These are phyloP conservation scores for Chytriomyces sp. DNA, from an alignment of 192 early-diverging fungal species.

Conservation along the genomic window DNA sequence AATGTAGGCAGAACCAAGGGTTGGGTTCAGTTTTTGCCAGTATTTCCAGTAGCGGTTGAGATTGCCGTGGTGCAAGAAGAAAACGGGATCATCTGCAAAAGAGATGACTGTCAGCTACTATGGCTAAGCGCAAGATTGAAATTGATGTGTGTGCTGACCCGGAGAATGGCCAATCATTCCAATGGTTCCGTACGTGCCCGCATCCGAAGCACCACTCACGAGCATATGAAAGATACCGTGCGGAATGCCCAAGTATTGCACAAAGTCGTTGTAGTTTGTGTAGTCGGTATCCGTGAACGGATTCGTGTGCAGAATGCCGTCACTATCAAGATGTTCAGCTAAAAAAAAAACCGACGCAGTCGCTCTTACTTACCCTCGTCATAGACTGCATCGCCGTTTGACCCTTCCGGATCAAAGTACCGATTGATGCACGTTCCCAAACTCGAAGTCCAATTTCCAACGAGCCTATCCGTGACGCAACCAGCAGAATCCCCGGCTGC, in stretches of 20 bases:
- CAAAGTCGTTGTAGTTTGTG: constrained; percentile 34
- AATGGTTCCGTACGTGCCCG: constrained; percentile 11
- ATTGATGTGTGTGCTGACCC: neutral
- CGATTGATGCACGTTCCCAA: neutral
- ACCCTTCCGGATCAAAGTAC: neutral
- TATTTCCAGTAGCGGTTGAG: constrained; percentile 51
- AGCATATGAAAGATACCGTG: constrained; percentile 46
- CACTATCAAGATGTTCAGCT: neutral
- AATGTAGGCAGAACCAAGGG: neutral
- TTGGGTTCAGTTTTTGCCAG: constrained; percentile 43
- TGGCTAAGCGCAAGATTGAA: neutral
- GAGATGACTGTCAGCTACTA: neutral
- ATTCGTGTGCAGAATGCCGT: neutral
- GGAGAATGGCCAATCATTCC: constrained; percentile 29
- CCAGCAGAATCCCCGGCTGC: neutral
- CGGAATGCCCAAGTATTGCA: constrained; percentile 27
- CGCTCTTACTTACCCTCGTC: neutral
- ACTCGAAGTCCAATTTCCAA: constrained; percentile 10
- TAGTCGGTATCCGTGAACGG: neutral
- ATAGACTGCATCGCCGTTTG: neutral
- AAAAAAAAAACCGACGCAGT: neutral
- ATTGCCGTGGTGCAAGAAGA: constrained; percentile 56
- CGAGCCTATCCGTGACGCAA: constrained; percentile 23
- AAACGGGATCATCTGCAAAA: constrained; percentile 49
- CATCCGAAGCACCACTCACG: constrained; percentile 21